These are phyloP conservation scores for Sclerotinia spermophila DNA, from an alignment of 2,329 filamentous ascomycete genomes.

Conservation along the genomic window DNA sequence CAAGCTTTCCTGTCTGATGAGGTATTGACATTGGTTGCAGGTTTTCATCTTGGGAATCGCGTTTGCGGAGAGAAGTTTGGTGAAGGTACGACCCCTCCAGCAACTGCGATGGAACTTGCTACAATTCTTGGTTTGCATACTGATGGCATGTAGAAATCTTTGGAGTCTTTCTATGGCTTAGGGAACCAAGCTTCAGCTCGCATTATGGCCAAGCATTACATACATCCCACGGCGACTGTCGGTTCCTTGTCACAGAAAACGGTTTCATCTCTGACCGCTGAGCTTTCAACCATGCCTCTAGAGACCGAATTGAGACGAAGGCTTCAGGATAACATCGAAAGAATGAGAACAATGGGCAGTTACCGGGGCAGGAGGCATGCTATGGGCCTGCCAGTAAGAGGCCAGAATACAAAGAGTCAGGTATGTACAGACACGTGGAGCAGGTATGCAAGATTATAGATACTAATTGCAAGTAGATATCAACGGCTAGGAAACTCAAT, in stretches of 20 bases:
- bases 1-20: too few species aligned
- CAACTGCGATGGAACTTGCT: not conserved
- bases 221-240: constrained; percentile 78
- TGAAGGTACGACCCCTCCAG: constrained; percentile 59
- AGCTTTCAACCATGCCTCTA: constrained; percentile 87
- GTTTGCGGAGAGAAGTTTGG: constrained; percentile 78
- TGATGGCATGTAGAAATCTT: constrained; percentile 54
- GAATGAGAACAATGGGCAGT: constrained; percentile 84
- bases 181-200: constrained; percentile 65
- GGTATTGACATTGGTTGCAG: constrained; percentile 24
- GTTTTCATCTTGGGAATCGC: constrained; percentile 83
- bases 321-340: constrained; percentile 77
- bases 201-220: constrained; percentile 84
- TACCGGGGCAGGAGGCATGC: constrained; percentile 89
- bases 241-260: constrained; percentile 72
- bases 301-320: constrained; percentile 81
- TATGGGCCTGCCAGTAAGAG: constrained; percentile 85
- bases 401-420: constrained; percentile 82
- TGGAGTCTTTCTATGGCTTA: constrained; percentile 83
- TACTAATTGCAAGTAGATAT: constrained; percentile 43
- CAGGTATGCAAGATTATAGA: not conserved
- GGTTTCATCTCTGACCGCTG: constrained; percentile 75
- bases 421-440: constrained; percentile 38
- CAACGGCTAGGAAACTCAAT: constrained; percentile 61
- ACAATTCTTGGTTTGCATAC: not conserved